Evolutionary conservation across 208 protist genomes (phyloP), one percentile per base, ranked within the genome.

Genomic region (Wallacemonas sp.): DNA sequence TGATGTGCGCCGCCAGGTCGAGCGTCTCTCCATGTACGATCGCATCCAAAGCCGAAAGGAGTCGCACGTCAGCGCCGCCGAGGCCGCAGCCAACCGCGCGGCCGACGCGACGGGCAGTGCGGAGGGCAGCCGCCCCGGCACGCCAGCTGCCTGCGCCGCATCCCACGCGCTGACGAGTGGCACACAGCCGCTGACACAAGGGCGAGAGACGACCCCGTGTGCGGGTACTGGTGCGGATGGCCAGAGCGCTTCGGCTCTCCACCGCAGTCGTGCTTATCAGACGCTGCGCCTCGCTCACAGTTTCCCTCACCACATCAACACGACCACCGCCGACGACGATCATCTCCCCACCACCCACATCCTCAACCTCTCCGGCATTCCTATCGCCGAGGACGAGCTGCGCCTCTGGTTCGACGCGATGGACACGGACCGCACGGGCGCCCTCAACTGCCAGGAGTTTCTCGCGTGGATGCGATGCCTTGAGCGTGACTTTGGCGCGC

Each of bases 181-280:
- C 24, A n/a, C 45, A 5, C 9, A 53, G 45, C 24, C 19, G 19
- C 45, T 53, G 45, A 27, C 19, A 4, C 45, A 19, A n/a, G 5
- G 32, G 19, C 21, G 17, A 17, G 50, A 57, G 10, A 19, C 50
- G 0, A 8, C 21, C 9, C n/a, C 50, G 29, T 32, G 26, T 13
- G 38, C 30, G 4, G 17, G 9, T 32, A 21, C 29, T 4, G 24
- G 10, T 0, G 12, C 13, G 21, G 34, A 70, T 1, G 53, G 46
- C 55, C 9, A 66, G 34, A 9, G 4, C 19, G 27, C 41, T 33
- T 39, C 30, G 45, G 54, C 53, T 19, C 65, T 81, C 1, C 78
- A 84, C 60, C 82, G 86, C 66, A 92, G 57, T 60, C 85, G 86
- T 67, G 79, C 77, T 1, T 92, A 92, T 65, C 86, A 92, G 65